Evolutionary conservation across 2,329 filamentous ascomycete species (phyloP).

Genomic region (Pyricularia pennisetigena): DNA sequence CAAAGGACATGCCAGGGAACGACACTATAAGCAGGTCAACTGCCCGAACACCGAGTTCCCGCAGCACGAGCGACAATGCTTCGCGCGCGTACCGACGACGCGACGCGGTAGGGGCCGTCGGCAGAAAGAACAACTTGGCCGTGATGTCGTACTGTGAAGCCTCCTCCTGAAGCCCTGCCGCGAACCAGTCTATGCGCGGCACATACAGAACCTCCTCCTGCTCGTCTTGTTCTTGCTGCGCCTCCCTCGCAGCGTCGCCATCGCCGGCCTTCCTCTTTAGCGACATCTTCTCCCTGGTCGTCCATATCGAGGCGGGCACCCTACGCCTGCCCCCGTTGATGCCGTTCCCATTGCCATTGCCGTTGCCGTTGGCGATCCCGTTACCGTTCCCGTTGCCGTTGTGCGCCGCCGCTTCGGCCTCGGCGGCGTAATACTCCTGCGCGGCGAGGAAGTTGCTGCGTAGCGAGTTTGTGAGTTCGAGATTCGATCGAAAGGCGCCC

Average conservation of each 20-base stretch:
- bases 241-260: background rate
- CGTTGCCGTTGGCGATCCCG: conserved; percentile 10
- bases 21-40: conserved; percentile 88
- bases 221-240: conserved; percentile 9
- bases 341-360: conserved; percentile 18
- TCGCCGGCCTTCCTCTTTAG: conserved; percentile 19
- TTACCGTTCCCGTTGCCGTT: conserved; percentile 15
- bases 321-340: conserved; percentile 9
- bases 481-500: conserved; percentile 74
- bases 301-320: conserved; percentile 10
- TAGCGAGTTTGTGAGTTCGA: conserved; percentile 83
- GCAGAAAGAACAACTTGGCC: conserved; percentile 88
- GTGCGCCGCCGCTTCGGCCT: conserved; percentile 16
- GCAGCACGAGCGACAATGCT: conserved; percentile 70
- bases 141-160: conserved; percentile 84
- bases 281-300: conserved; percentile 40
- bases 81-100: conserved; percentile 64
- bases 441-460: conserved; percentile 72
- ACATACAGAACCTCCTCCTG: conserved; percentile 58
- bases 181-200: conserved; percentile 64
- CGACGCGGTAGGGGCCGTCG: conserved; percentile 41
- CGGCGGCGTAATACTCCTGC: conserved; percentile 47
- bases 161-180: conserved; percentile 69
- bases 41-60: conserved; percentile 59
- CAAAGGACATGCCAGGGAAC: conserved; percentile 88